Conservation (phyloP, 371 early-diverging fungal genomes). For the Funneliformis caledonium region DNA sequence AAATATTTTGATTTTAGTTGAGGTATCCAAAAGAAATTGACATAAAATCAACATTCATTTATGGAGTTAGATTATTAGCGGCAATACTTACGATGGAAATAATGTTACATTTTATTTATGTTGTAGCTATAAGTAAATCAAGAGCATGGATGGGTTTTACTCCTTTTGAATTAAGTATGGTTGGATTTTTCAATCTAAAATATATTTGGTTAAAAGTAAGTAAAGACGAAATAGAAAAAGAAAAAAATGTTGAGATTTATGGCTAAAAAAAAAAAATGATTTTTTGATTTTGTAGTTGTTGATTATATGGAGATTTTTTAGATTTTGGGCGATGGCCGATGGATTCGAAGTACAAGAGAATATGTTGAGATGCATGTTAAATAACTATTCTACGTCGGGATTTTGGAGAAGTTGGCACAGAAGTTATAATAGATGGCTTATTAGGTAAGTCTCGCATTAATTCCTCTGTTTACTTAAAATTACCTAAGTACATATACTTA, state of each 20-base stretch:
- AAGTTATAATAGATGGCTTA: slow-evolving; percentile 87
- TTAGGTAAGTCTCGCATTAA: slow-evolving; percentile 54
- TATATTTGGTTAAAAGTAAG: slow-evolving; percentile 88
- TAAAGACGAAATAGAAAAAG: background rate
- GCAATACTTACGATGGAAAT: slow-evolving; percentile 79
- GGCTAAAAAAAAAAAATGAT: background rate
- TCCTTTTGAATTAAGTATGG: slow-evolving; percentile 75
- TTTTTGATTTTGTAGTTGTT: slow-evolving; percentile 51
- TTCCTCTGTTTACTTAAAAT: background rate
- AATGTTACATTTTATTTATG: slow-evolving; percentile 79
- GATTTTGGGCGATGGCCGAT: slow-evolving; percentile 90
- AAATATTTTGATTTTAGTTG: slow-evolving; percentile 46
- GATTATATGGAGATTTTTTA: slow-evolving; percentile 94
- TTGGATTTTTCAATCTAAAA: slow-evolving; percentile 84
- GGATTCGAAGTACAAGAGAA: slow-evolving; percentile 87
- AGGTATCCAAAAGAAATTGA: slow-evolving; percentile 57
- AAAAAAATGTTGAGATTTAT: background rate
- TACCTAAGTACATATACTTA: background rate
- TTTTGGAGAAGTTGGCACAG: slow-evolving; percentile 97
- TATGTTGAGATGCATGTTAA: slow-evolving; percentile 91
- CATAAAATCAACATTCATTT: slow-evolving; percentile 46
- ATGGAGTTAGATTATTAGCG: slow-evolving; percentile 56
- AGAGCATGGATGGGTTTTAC: slow-evolving; percentile 77
- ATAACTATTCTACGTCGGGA: slow-evolving; percentile 86
- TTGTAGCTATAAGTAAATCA: slow-evolving; percentile 84